Evolutionary conservation across 1,284 basidiomycete species (phyloP).

Genomic region (Phaffia rhodozyma): DNA sequence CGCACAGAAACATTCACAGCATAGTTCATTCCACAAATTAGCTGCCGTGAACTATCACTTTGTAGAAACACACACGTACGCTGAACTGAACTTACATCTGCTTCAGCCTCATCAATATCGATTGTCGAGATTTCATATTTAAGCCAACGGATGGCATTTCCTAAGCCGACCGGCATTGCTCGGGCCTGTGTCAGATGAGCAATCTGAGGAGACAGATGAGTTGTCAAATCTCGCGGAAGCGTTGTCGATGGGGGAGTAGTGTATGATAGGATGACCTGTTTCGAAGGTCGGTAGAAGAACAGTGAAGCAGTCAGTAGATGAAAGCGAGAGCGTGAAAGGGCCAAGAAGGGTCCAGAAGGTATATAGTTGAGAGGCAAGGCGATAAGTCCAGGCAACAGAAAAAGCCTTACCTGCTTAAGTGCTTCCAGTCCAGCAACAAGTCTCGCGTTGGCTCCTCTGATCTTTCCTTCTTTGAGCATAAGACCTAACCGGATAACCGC

Average conservation of each 20-base stretch:
- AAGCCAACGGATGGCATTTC: slow-evolving; percentile 84
- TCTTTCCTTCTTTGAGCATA: slow-evolving; percentile 71
- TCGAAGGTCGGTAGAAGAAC: slow-evolving; percentile 14
- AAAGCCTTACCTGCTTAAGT: slow-evolving; percentile 58
- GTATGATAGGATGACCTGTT: slow-evolving; percentile 75
- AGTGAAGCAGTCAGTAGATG: slow-evolving; percentile 17
- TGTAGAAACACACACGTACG: neutral
- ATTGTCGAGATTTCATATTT: slow-evolving; percentile 91
- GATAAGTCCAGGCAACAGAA: neutral
- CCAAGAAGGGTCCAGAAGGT: neutral
- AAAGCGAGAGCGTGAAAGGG: neutral
- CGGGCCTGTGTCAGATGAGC: slow-evolving; percentile 73
- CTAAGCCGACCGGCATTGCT: slow-evolving; percentile 90
- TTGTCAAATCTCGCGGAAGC: slow-evolving; percentile 73
- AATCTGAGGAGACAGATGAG: slow-evolving; percentile 80
- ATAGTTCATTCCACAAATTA: neutral
- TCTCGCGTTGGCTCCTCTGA: slow-evolving; percentile 74
- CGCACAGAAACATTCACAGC: slow-evolving; percentile 5
- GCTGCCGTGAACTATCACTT: neutral
- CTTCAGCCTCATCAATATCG: slow-evolving; percentile 82
- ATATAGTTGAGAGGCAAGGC: neutral
- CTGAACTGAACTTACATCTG: slow-evolving; percentile 53
- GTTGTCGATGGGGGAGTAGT: slow-evolving; percentile 67
- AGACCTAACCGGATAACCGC: slow-evolving; percentile 62
- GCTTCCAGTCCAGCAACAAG: slow-evolving; percentile 75